Conservation (phyloP, 495 filamentous ascomycete genomes). For the Neurospora hispaniola region DNA sequence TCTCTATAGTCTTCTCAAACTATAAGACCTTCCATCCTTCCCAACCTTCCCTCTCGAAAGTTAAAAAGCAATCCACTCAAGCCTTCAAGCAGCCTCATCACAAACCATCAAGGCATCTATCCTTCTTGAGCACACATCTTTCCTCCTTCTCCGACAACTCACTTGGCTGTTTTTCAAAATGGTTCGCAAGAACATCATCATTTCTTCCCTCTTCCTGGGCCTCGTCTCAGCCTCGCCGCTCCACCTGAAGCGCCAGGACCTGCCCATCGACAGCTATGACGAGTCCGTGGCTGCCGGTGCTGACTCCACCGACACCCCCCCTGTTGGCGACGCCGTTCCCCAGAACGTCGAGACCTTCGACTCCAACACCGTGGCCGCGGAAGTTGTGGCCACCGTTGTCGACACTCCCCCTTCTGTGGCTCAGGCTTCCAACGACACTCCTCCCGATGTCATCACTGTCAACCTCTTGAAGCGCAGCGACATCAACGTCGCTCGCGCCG, state of each 20-base stretch:
- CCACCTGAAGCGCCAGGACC: slow-evolving; percentile 3
- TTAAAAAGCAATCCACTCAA: neutral
- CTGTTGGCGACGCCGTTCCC: slow-evolving; percentile 1
- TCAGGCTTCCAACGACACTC: neutral
- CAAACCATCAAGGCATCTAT: neutral
- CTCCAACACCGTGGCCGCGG: neutral
- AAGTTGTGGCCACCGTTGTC: neutral
- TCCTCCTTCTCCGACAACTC: neutral
- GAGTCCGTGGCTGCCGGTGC: neutral
- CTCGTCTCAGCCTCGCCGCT: slow-evolving; percentile 4
- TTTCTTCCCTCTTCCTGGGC: slow-evolving; percentile 6
- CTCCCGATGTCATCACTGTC: neutral
- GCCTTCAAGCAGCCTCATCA: neutral
- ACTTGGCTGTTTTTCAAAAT: slow-evolving; percentile 1
- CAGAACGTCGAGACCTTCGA: neutral
- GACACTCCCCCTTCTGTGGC: neutral
- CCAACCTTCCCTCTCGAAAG: neutral
- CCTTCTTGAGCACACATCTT: neutral
- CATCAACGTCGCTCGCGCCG: neutral
- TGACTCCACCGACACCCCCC: neutral
- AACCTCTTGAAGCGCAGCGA: neutral
- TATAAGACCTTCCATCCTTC: neutral
- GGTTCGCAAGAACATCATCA: neutral
- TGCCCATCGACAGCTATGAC: slow-evolving; percentile 3
- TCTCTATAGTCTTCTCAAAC: neutral